A percentile compares a stretch with the other conserved stretches of the same genome.
phyloP scores from a whole-genome alignment of 2,329 filamentous ascomycete genomes.

The Fusarium luffae region DNA sequence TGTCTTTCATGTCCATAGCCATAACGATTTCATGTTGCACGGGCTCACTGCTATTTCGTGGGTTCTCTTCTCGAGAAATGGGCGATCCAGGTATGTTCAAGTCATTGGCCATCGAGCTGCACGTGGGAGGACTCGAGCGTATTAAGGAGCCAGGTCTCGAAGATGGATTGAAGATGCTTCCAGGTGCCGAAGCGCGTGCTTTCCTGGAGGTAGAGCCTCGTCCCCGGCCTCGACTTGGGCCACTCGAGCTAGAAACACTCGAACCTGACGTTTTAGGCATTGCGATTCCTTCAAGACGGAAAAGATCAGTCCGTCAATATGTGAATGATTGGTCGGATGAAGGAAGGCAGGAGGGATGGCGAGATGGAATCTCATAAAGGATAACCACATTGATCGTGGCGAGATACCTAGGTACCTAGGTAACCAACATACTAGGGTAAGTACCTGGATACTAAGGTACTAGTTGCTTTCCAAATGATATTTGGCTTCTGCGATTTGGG shows the following conservation, averaged over 20 bases:
- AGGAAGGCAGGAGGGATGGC: background rate
- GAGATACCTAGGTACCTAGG: no score
- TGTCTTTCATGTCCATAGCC: slow-evolving; percentile 80
- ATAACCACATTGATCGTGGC: background rate
- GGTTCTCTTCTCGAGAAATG: background rate
- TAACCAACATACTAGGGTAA: background rate
- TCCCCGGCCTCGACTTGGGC: slow-evolving; percentile 23
- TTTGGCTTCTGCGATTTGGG: background rate
- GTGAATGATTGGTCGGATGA: background rate
- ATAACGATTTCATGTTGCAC: slow-evolving; percentile 73
- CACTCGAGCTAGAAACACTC: slow-evolving; percentile 10
- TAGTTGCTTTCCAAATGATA: background rate
- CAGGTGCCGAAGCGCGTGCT: background rate
- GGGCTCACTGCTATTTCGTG: slow-evolving; percentile 21
- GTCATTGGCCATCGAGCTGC: background rate
- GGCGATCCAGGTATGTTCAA: background rate
- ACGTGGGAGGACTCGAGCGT: background rate
- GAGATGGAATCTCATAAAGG: background rate
- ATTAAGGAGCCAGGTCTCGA: slow-evolving; percentile 6
- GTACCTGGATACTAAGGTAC: background rate
- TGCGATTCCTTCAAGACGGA: no score
- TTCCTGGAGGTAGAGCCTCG: slow-evolving; percentile 11
- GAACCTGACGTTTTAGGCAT: slow-evolving; percentile 32
- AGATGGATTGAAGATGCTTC: slow-evolving; percentile 12
- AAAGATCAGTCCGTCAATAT: background rate